A percentile compares a stretch with the other conserved stretches of the same genome.
phyloP scores from a whole-genome alignment of 2,329 filamentous ascomycete species.

The Tolypocladium pustulatum region DNA sequence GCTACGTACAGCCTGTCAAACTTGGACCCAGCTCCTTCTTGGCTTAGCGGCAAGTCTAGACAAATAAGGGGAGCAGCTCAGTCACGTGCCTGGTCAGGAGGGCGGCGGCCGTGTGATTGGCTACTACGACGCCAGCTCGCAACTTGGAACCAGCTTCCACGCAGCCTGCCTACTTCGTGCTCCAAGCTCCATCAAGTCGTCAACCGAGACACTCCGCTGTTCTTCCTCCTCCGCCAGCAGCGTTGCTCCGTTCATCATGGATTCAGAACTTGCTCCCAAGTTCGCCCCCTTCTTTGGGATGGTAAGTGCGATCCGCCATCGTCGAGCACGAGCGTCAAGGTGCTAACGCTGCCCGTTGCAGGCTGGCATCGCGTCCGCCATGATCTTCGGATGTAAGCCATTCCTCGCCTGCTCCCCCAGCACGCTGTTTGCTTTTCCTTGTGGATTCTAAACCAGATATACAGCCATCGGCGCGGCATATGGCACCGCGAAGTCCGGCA shows the following conservation, averaged over 20 bases:
- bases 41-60: background rate
- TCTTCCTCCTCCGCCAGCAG: background rate
- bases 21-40: background rate
- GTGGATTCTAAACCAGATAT: slow-evolving; percentile 5
- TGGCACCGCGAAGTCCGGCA: slow-evolving; percentile 79
- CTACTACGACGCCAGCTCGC: slow-evolving; percentile 3
- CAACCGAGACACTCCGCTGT: background rate
- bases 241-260: slow-evolving; percentile 29
- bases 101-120: slow-evolving; percentile 1
- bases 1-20: background rate
- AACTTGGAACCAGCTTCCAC: background rate
- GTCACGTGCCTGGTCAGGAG: slow-evolving; percentile 5
- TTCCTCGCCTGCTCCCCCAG: slow-evolving; percentile 4
- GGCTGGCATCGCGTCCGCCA: slow-evolving; percentile 70
- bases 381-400: slow-evolving; percentile 71
- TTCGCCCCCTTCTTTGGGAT: slow-evolving; percentile 85
- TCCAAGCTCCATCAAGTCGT: background rate
- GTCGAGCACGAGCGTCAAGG: slow-evolving; percentile 1
- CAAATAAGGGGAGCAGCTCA: background rate
- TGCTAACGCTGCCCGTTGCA: slow-evolving; percentile 24
- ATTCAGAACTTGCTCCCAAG: slow-evolving; percentile 58
- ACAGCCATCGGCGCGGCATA: slow-evolving; percentile 65
- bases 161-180: background rate
- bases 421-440: background rate
- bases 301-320: slow-evolving; percentile 40